Evolutionary conservation across 805 yeast species (phyloP).

Genomic region (Metschnikowia continentalis): DNA sequence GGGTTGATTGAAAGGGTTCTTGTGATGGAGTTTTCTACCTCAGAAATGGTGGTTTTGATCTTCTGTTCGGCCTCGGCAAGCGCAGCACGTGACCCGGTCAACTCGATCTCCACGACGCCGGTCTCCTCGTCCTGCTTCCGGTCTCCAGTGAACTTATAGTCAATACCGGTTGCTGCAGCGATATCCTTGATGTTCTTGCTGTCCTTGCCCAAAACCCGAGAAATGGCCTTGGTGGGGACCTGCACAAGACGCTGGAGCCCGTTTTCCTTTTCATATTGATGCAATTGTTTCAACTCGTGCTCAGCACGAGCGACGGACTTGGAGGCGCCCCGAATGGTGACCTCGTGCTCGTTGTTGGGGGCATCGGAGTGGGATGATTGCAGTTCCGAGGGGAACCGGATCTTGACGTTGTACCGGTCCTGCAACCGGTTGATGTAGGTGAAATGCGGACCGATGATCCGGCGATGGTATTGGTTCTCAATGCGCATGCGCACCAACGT

Average conservation of each 20-base stretch:
- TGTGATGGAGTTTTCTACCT: slow-evolving; percentile 57
- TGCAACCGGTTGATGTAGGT: slow-evolving; percentile 77
- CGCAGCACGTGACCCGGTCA: slow-evolving; percentile 74
- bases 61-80: slow-evolving; percentile 66
- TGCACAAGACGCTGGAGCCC: slow-evolving; percentile 61
- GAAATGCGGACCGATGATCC: slow-evolving; percentile 81
- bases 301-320: slow-evolving; percentile 80
- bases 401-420: slow-evolving; percentile 78
- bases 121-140: slow-evolving; percentile 41
- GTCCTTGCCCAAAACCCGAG: slow-evolving; percentile 83
- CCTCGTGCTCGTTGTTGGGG: slow-evolving; percentile 54
- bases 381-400: slow-evolving; percentile 61
- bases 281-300: slow-evolving; percentile 77
- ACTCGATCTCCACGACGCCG: slow-evolving; percentile 57
- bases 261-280: slow-evolving; percentile 83
- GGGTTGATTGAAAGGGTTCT: slow-evolving; percentile 64
- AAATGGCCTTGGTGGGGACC: slow-evolving; percentile 70
- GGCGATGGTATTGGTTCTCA: slow-evolving; percentile 74
- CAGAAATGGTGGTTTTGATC: slow-evolving; percentile 60
- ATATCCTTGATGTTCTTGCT: slow-evolving; percentile 84
- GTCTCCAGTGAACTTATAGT: slow-evolving; percentile 43
- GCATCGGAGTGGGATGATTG: slow-evolving; percentile 26
- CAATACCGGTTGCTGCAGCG: slow-evolving; percentile 63
- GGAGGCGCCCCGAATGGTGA: slow-evolving; percentile 80
- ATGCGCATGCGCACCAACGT: slow-evolving; percentile 56